phyloP scores from a whole-genome alignment of 23 red algal genomes.

The Pyropia haitanensis region DNA sequence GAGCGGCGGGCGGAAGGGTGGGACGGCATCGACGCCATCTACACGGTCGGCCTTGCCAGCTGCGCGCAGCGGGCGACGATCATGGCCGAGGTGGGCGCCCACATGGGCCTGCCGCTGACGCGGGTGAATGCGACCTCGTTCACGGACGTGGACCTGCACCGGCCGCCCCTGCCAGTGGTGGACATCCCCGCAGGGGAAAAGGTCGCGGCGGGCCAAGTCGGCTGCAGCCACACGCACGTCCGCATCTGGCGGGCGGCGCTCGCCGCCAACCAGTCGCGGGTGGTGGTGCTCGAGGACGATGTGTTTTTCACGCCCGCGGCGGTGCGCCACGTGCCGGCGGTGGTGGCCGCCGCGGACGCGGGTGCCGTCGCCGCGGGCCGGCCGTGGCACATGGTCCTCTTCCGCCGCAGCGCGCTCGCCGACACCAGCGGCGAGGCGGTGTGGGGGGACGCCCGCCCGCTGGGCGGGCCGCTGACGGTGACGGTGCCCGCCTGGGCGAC shows the following conservation, averaged over 20 bases:
- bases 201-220: slow-evolving; percentile 55
- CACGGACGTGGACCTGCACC: slow-evolving; percentile 16
- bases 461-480: slow-evolving; percentile 6
- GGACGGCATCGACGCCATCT: slow-evolving; percentile 27
- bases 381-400: slow-evolving; percentile 60
- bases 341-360: slow-evolving; percentile 13
- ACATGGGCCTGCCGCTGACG: slow-evolving; percentile 8
- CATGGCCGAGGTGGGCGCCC: slow-evolving; percentile 3
- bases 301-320: slow-evolving; percentile 21
- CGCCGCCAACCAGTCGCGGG: slow-evolving; percentile 9
- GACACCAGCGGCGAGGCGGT: neutral
- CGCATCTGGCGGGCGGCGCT: slow-evolving; percentile 47
- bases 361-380: slow-evolving; percentile 12
- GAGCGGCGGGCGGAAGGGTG: no score
- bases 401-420: slow-evolving; percentile 24
- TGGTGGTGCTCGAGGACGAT: slow-evolving; percentile 73
- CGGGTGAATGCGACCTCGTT: slow-evolving; percentile 18
- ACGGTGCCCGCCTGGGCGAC: slow-evolving; percentile 50
- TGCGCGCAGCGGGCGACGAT: slow-evolving; percentile 32
- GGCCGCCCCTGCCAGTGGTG: slow-evolving; percentile 24
- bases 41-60: slow-evolving; percentile 31
- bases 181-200: slow-evolving; percentile 6
- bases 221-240: slow-evolving; percentile 56
- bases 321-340: slow-evolving; percentile 9
- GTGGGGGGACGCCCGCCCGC: slow-evolving; percentile 2